These are phyloP conservation scores for Aspergillus tanneri DNA, from an alignment of 2,329 filamentous ascomycete species.

Conservation along the genomic window DNA sequence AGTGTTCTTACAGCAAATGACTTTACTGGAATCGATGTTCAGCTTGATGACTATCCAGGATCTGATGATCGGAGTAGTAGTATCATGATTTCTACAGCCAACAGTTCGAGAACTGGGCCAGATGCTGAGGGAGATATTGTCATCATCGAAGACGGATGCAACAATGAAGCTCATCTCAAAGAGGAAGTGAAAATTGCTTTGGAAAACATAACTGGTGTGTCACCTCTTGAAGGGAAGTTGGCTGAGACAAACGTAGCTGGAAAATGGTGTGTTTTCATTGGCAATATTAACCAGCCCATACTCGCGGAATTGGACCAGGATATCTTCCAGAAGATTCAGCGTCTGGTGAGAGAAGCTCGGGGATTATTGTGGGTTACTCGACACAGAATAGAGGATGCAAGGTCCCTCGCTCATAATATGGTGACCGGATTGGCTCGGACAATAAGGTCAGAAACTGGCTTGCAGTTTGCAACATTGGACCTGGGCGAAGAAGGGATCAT, in stretches of 20 bases:
- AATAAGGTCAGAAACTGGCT: neutral
- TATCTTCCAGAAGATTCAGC: neutral
- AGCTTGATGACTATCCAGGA: neutral
- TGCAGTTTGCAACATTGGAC: neutral
- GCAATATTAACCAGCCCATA: neutral
- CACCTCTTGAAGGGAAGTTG: neutral
- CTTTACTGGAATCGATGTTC: neutral
- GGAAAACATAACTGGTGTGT: neutral
- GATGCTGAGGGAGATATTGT: neutral
- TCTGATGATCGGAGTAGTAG: neutral
- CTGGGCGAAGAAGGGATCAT: neutral
- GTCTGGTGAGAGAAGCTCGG: neutral
- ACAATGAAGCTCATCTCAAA: neutral
- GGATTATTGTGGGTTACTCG: neutral
- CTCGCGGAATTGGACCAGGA: neutral
- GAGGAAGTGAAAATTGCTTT: neutral
- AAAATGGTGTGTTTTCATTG: constrained; percentile 1
- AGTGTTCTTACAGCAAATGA: neutral
- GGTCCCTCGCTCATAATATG: neutral
- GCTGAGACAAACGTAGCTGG: neutral
- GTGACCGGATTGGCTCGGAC: neutral
- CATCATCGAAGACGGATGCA: neutral
- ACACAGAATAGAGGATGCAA: neutral
- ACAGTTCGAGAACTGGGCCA: neutral
- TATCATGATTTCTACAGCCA: constrained; percentile 1